These are phyloP conservation scores for Hygrophila difformis DNA, from an alignment of 257 asterid genomes.

Conservation along the genomic window DNA sequence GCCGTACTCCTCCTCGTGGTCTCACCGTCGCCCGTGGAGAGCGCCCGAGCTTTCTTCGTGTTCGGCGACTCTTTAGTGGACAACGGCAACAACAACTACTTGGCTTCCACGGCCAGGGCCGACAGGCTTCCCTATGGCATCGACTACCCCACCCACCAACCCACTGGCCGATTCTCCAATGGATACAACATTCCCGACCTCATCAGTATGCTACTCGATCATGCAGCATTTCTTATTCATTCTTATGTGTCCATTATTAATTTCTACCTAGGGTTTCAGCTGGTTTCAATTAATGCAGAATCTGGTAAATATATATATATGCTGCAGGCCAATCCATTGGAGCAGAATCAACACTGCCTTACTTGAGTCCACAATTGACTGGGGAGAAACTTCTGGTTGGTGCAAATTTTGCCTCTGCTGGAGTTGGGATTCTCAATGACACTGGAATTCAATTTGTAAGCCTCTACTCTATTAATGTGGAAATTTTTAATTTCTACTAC, in stretches of 20 bases:
- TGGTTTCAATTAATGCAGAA: too few relatives aligned
- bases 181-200: conserved; percentile 72
- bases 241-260: neutral
- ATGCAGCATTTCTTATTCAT: neutral
- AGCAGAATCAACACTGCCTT: conserved; percentile 62
- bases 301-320: too few relatives aligned
- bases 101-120: conserved; percentile 60
- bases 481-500: too few relatives aligned
- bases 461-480: neutral
- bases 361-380: conserved; percentile 43
- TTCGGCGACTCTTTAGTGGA: conserved; percentile 79
- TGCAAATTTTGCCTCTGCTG: conserved; percentile 89
- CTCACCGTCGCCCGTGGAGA: conserved; percentile 21
- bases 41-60: conserved; percentile 61
- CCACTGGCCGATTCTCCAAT: conserved; percentile 75
- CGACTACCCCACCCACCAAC: conserved; percentile 64
- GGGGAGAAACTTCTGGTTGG: conserved; percentile 68
- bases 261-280: neutral
- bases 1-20: neutral
- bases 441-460: conserved; percentile 84
- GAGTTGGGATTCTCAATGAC: conserved; percentile 71
- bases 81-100: conserved; percentile 66
- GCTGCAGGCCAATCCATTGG: conserved; percentile 79
- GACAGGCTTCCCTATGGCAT: conserved; percentile 76
- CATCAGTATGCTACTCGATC: conserved; percentile 38